Percentiles rank a stretch among this genome's conserved stretches.
phyloP scores from a whole-genome alignment of 495 filamentous ascomycete genomes.

The Tuber aestivum region DNA sequence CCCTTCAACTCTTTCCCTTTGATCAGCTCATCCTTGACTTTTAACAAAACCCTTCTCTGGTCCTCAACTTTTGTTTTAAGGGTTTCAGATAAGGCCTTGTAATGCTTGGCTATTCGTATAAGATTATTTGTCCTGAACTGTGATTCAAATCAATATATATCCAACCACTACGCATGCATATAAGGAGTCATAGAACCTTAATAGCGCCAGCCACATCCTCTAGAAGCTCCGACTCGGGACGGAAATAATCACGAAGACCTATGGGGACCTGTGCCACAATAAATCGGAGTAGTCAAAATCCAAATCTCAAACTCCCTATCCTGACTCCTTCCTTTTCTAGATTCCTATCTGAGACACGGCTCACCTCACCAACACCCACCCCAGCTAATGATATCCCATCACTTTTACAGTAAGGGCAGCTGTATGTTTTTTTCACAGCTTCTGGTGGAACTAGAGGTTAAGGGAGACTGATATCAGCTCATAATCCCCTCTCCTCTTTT shows the following conservation, averaged over 20 bases:
- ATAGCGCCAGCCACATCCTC: conserved; percentile 39
- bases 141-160: conserved; percentile 14
- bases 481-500: background rate
- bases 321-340: conserved; percentile 15
- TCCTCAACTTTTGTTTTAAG: conserved; percentile 35
- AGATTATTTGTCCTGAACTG: conserved; percentile 38
- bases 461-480: conserved; percentile 14
- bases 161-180: background rate
- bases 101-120: conserved; percentile 34
- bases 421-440: conserved; percentile 27
- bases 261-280: conserved; percentile 22
- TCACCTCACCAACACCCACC: conserved; percentile 36
- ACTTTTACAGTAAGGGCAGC: conserved; percentile 37
- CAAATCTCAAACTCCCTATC: conserved; percentile 16
- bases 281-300: conserved; percentile 7
- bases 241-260: conserved; percentile 37
- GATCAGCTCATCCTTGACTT: conserved; percentile 38
- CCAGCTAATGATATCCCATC: conserved; percentile 34
- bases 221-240: conserved; percentile 35
- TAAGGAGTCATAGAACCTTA: conserved; percentile 19
- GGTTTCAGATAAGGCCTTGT: conserved; percentile 33
- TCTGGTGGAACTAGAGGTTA: conserved; percentile 24
- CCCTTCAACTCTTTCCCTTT: conserved; percentile 38
- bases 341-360: conserved; percentile 18
- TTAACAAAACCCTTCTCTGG: conserved; percentile 34